Percentiles rank a stretch among this genome's conserved stretches.
Conservation (phyloP, 169 alveolate genomes). For the Babesia gibsoni region DNA sequence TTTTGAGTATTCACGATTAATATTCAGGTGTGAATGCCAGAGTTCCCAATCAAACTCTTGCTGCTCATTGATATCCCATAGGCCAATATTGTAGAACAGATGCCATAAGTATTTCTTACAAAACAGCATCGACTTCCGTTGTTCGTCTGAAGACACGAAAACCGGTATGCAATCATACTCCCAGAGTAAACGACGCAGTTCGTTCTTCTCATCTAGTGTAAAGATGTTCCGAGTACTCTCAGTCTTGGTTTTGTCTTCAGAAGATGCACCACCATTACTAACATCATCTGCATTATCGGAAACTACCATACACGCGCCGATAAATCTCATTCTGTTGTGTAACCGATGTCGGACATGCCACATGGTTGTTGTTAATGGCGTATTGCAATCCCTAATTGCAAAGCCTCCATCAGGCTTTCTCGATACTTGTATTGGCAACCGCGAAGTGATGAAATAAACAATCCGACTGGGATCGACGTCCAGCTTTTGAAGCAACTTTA, state of each 20-base stretch:
- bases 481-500: not conserved
- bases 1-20: slow-evolving; percentile 66
- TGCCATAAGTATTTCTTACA: slow-evolving; percentile 60
- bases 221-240: slow-evolving; percentile 2
- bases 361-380: slow-evolving; percentile 61
- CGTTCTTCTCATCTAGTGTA: slow-evolving; percentile 43
- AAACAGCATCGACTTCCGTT: slow-evolving; percentile 26
- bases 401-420: slow-evolving; percentile 47
- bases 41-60: slow-evolving; percentile 74
- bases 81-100: slow-evolving; percentile 74
- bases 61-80: slow-evolving; percentile 69
- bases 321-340: slow-evolving; percentile 47
- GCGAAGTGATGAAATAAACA: slow-evolving; percentile 56
- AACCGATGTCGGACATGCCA: slow-evolving; percentile 51
- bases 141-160: slow-evolving; percentile 25
- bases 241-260: not conserved
- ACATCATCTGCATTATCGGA: not conserved
- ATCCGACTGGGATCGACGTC: slow-evolving; percentile 37
- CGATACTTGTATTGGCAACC: slow-evolving; percentile 59
- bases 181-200: slow-evolving; percentile 19
- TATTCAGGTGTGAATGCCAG: slow-evolving; percentile 74
- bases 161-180: slow-evolving; percentile 64
- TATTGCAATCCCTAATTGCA: slow-evolving; percentile 54
- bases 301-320: slow-evolving; percentile 49
- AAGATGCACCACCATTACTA: not conserved